phyloP scores from a whole-genome alignment of 2,329 filamentous ascomycete species.

The Pseudonectria foliicola region DNA sequence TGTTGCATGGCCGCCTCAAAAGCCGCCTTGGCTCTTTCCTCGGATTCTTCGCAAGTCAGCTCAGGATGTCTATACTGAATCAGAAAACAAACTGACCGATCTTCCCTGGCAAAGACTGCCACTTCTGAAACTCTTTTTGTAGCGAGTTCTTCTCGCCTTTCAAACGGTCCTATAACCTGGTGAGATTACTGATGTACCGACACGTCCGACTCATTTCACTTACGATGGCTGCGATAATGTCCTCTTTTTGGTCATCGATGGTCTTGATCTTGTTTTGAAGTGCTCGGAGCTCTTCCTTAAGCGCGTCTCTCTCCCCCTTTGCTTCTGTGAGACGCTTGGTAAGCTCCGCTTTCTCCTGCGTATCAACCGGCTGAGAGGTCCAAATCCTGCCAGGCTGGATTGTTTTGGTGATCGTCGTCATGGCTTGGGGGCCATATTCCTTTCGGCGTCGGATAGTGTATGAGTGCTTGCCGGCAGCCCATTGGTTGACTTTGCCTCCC shows the following conservation, averaged over 20 bases:
- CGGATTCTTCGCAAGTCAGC: conserved; percentile 27
- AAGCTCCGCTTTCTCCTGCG: conserved; percentile 54
- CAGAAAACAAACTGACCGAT: conserved; percentile 47
- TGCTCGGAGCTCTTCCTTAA: conserved; percentile 28
- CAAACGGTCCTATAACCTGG: conserved; percentile 36
- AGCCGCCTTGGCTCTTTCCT: conserved; percentile 25
- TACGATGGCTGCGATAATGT: conserved; percentile 34
- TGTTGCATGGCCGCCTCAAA: conserved; percentile 27
- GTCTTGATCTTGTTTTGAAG: conserved; percentile 32
- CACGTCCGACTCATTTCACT: conserved; percentile 7
- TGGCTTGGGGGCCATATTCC: conserved; percentile 73
- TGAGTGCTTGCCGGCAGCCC: conserved; percentile 58
- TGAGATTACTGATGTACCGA: conserved; percentile 9
- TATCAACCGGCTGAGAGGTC: conserved; percentile 70
- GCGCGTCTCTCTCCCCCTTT: conserved; percentile 24
- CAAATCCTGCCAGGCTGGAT: conserved; percentile 61
- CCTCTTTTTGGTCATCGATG: conserved; percentile 35
- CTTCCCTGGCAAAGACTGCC: conserved; percentile 61
- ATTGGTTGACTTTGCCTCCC: conserved; percentile 53
- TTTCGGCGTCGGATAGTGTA: conserved; percentile 63
- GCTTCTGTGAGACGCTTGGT: conserved; percentile 43
- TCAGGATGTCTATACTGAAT: not conserved
- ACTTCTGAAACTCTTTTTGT: conserved; percentile 59
- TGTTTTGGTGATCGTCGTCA: conserved; percentile 58
- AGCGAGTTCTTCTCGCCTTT: conserved; percentile 57